These are phyloP conservation scores for Quercus lobata DNA, from an alignment of 331 rosid species.

Conservation along the genomic window DNA sequence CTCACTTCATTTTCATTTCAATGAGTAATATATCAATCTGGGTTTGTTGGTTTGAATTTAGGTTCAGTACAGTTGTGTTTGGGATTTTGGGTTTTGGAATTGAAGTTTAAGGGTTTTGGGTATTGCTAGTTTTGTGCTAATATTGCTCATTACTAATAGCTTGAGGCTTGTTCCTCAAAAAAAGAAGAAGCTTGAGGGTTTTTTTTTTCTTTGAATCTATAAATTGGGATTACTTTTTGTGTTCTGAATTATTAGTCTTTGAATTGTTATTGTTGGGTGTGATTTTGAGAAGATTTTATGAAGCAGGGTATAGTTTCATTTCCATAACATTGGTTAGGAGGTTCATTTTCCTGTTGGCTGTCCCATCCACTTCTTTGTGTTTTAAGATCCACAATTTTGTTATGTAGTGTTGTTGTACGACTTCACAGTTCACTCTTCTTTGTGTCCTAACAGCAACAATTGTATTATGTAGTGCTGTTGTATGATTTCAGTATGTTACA, in stretches of 20 bases:
- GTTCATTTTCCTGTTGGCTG: neutral
- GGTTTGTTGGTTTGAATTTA: neutral
- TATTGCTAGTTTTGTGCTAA: neutral
- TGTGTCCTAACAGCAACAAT: neutral
- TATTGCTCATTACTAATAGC: too few relatives aligned
- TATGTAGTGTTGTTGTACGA: neutral
- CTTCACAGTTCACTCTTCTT: neutral
- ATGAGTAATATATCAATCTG: neutral
- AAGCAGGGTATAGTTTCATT: too few relatives aligned
- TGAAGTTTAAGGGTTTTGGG: neutral
- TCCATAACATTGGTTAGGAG: neutral
- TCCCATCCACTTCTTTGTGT: neutral
- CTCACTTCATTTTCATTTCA: conserved; percentile 1
- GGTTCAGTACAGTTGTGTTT: neutral
- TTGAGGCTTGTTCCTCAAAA: too few relatives aligned
- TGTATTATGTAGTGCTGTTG: neutral
- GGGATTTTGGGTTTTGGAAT: neutral
- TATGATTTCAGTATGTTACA: neutral
- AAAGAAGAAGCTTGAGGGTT: too few relatives aligned
- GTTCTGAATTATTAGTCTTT: neutral
- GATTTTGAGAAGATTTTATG: neutral
- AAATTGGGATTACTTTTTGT: too few relatives aligned
- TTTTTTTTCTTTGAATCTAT: neutral
- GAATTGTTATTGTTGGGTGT: neutral
- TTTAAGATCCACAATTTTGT: neutral